Conservation (phyloP, 2,329 filamentous ascomycete species). For the Nigrograna mackinnonii region DNA sequence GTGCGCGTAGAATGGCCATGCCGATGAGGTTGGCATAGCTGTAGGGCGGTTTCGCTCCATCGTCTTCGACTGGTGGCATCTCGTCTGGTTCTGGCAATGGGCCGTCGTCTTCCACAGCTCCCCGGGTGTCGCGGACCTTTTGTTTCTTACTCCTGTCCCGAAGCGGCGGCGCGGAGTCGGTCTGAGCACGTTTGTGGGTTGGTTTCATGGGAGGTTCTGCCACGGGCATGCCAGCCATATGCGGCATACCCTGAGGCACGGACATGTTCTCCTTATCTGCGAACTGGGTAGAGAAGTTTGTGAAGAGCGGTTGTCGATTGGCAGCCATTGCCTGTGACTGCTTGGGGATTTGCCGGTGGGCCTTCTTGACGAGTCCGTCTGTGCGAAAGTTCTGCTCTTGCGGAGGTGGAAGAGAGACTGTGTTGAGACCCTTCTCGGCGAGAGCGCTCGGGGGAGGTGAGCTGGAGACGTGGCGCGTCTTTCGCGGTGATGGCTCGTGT, state of each 20-base stretch:
- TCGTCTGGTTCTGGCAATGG: conserved; percentile 72
- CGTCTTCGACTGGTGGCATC: conserved; percentile 82
- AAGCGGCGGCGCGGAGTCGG: conserved; percentile 74
- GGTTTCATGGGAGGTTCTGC: conserved; percentile 33
- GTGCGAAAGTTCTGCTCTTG: conserved; percentile 57
- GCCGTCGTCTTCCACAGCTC: conserved; percentile 42
- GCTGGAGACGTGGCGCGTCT: conserved; percentile 60
- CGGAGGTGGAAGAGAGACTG: conserved; percentile 70
- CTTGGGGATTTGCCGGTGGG: conserved; percentile 50
- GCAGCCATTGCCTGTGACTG: conserved; percentile 28
- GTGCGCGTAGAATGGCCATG: conserved; percentile 92
- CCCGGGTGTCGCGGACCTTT: conserved; percentile 58
- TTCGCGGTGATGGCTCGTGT: conserved; percentile 70
- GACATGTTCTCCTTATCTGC: conserved; percentile 58
- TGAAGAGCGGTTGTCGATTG: conserved; percentile 59
- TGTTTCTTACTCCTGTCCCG: conserved; percentile 74
- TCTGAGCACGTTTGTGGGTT: conserved; percentile 62
- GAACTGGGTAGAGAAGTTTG: conserved; percentile 51
- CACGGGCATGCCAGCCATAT: conserved; percentile 30
- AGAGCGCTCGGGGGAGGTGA: conserved; percentile 63
- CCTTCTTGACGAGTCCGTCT: conserved; percentile 72
- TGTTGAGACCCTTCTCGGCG: conserved; percentile 66
- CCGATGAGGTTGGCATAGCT: conserved; percentile 96
- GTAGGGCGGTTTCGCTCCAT: conserved; percentile 85
- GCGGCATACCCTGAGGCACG: conserved; percentile 43